Evolutionary conservation across 441 rosid genomes (phyloP).

Genomic region (Corymbia calophylla): DNA sequence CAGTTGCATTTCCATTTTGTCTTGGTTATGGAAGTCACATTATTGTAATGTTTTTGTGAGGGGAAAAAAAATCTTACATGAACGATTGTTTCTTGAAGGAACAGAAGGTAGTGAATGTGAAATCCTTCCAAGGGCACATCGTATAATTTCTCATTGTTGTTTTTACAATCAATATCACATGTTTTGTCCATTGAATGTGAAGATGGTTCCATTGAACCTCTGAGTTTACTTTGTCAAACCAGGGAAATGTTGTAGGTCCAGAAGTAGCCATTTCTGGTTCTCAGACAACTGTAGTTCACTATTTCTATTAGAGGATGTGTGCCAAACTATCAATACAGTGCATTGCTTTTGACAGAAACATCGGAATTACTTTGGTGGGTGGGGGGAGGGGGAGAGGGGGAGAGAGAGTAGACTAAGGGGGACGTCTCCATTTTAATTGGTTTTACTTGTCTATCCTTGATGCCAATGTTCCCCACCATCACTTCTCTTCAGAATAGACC

Average conservation of each 20-base stretch:
- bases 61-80: background rate
- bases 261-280: background rate
- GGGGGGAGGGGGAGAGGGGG: fast-evolving
- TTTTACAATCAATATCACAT: background rate
- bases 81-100: background rate
- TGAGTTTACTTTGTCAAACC: background rate
- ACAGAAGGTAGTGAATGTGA: background rate
- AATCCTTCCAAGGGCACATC: background rate
- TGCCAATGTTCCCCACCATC: background rate
- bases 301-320: background rate
- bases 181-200: background rate
- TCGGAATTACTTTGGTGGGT: background rate
- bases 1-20: background rate
- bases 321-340: background rate
- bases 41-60: background rate
- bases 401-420: background rate
- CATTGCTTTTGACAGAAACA: background rate
- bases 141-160: background rate
- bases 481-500: background rate
- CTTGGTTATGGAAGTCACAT: background rate
- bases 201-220: background rate
- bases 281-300: background rate
- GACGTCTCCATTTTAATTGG: background rate
- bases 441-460: background rate
- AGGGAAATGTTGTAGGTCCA: background rate